Evolutionary conservation across 768 basidiomycete genomes (phyloP).

Genomic region (Podaxis sp.): DNA sequence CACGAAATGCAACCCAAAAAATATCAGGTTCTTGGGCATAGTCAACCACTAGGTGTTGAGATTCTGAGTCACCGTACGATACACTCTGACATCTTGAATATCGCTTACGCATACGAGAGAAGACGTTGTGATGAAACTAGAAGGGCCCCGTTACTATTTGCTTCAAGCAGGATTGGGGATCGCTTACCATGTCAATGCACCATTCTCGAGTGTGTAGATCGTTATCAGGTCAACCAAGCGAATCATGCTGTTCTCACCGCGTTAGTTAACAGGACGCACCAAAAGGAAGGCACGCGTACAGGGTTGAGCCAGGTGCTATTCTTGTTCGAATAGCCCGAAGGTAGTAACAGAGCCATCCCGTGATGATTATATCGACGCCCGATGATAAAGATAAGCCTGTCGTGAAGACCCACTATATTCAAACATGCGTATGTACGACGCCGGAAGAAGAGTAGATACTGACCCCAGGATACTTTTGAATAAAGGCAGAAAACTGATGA

Average conservation of each 20-base stretch:
- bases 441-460: conserved; percentile 12
- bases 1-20: conserved; percentile 44
- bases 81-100: neutral
- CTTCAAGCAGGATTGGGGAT: neutral
- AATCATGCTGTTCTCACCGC: conserved; percentile 31
- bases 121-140: conserved; percentile 34
- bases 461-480: conserved; percentile 18
- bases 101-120: conserved; percentile 37
- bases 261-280: neutral
- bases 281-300: neutral
- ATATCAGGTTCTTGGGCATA: conserved; percentile 37
- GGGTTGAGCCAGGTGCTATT: conserved; percentile 30
- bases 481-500: conserved; percentile 19
- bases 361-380: conserved; percentile 45
- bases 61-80: neutral
- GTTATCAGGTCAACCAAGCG: conserved; percentile 43
- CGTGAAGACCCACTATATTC: conserved; percentile 42
- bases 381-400: conserved; percentile 46
- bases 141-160: neutral
- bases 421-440: neutral
- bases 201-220: conserved; percentile 50
- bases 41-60: conserved; percentile 30
- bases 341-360: conserved; percentile 38
- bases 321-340: conserved; percentile 34
- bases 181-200: conserved; percentile 42